phyloP scores from a whole-genome alignment of 768 basidiomycete genomes.

The Cytidiella melzeri region DNA sequence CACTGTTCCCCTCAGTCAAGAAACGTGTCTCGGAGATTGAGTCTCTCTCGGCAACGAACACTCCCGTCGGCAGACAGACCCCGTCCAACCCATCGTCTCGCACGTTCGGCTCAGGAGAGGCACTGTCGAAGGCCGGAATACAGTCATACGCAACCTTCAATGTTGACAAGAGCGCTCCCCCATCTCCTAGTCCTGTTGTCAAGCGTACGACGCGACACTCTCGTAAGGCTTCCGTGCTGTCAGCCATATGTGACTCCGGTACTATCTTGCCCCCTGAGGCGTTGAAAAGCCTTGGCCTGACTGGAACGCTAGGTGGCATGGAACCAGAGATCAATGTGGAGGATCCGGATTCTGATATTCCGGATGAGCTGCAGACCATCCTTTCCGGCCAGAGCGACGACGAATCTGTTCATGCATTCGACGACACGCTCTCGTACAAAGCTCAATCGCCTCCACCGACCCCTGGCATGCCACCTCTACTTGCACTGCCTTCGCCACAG shows the following conservation, averaged over 20 bases:
- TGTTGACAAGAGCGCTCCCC: slow-evolving; percentile 13
- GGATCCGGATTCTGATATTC: slow-evolving; percentile 77
- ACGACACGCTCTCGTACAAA: slow-evolving; percentile 35
- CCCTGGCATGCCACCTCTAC: slow-evolving; percentile 38
- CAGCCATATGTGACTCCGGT: slow-evolving; percentile 14
- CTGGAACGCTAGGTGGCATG: slow-evolving; percentile 59
- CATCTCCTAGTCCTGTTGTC: slow-evolving; percentile 31
- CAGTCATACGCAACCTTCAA: slow-evolving; percentile 10
- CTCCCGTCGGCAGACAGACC: slow-evolving; percentile 21
- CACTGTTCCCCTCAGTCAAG: slow-evolving; percentile 44
- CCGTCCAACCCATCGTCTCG: slow-evolving; percentile 34
- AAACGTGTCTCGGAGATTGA: slow-evolving; percentile 19
- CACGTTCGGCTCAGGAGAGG: slow-evolving; percentile 33
- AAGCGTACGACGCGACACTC: slow-evolving; percentile 18
- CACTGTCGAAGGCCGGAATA: slow-evolving; percentile 25
- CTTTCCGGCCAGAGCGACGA: slow-evolving; percentile 38
- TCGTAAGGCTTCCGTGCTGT: slow-evolving; percentile 12
- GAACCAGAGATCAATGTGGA: slow-evolving; percentile 43
- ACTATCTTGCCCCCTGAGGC: slow-evolving; percentile 43
- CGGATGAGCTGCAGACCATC: slow-evolving; percentile 66
- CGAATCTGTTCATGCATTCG: slow-evolving; percentile 19
- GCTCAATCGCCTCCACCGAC: slow-evolving; percentile 22
- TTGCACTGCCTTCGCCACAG: slow-evolving; percentile 29
- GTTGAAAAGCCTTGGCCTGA: slow-evolving; percentile 53
- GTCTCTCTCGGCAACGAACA: slow-evolving; percentile 19